Conservation (phyloP, 352 stramenopile genomes). For the Peronospora destructor region DNA sequence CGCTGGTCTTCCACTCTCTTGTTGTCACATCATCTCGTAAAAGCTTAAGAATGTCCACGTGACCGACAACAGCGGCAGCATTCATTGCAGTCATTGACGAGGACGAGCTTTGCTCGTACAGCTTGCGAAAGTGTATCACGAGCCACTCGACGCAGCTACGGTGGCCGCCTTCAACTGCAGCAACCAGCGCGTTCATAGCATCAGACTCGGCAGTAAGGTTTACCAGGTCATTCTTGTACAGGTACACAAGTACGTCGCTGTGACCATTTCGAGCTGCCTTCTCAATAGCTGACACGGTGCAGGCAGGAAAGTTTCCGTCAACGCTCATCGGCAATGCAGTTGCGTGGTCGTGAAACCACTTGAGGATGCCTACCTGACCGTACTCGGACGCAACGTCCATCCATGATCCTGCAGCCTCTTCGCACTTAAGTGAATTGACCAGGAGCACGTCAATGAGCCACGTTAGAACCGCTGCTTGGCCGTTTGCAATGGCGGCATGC, state of each 20-base stretch:
- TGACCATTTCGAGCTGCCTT: constrained; percentile 65
- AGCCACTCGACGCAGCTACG: constrained; percentile 53
- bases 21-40: constrained; percentile 35
- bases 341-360: constrained; percentile 60
- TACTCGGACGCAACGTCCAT: constrained; percentile 68
- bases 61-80: constrained; percentile 37
- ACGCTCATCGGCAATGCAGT: constrained; percentile 48
- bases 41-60: constrained; percentile 54
- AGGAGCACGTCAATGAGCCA: constrained; percentile 55
- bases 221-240: constrained; percentile 51
- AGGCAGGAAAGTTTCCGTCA: constrained; percentile 41
- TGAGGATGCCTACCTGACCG: constrained; percentile 53
- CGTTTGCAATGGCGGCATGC: constrained; percentile 52
- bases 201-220: constrained; percentile 32
- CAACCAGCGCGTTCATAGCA: constrained; percentile 51
- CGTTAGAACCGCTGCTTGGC: constrained; percentile 45
- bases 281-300: constrained; percentile 48
- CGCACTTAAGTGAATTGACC: constrained; percentile 63
- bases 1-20: constrained; percentile 40
- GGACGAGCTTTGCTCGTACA: constrained; percentile 29
- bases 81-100: constrained; percentile 44
- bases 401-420: constrained; percentile 52
- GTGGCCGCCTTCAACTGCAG: constrained; percentile 47
- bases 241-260: constrained; percentile 45
- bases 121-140: constrained; percentile 34